Evolutionary conservation across 2,329 filamentous ascomycete species (phyloP).

Genomic region (Trichoderma lentiforme): DNA sequence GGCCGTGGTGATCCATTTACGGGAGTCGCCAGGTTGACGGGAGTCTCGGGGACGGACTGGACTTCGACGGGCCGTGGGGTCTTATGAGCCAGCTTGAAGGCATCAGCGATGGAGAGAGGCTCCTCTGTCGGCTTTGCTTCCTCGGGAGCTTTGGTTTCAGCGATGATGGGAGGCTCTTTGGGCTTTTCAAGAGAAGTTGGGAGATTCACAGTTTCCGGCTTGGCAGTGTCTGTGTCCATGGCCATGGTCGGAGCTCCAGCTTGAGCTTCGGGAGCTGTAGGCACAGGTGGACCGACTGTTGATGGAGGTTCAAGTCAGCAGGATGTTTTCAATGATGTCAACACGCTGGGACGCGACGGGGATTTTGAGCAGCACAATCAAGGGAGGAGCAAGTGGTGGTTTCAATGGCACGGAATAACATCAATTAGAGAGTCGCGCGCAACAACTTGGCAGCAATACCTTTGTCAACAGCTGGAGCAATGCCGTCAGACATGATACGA

Average conservation of each 20-base stretch:
- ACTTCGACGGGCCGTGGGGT: conserved; percentile 36
- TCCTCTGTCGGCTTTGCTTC: conserved; percentile 5
- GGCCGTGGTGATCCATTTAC: conserved; percentile 35
- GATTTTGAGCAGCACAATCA: not conserved
- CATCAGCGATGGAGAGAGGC: conserved; percentile 4
- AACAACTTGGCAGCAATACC: conserved; percentile 25
- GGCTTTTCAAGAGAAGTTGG: conserved; percentile 17
- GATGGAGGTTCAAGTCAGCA: conserved; percentile 9
- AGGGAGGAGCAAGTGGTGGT: not conserved
- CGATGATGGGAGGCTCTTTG: conserved; percentile 5
- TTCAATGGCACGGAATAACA: not conserved
- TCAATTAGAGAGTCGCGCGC: conserved; percentile 6
- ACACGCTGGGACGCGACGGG: not conserved
- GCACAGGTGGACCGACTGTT: conserved; percentile 31
- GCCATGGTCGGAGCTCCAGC: conserved; percentile 28
- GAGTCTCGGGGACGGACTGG: conserved; percentile 36
- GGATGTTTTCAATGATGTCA: not conserved
- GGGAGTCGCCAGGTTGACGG: conserved; percentile 34
- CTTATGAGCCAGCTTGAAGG: not conserved
- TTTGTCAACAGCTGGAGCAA: conserved; percentile 36
- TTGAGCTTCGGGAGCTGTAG: conserved; percentile 29
- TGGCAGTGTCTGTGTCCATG: conserved; percentile 26
- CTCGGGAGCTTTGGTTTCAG: conserved; percentile 4
- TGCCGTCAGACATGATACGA: conserved; percentile 34
- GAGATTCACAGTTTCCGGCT: conserved; percentile 17